Base-by-base conservation (phyloP, 768 basidiomycete genomes). In the Leccinum rimulosum region DNA sequence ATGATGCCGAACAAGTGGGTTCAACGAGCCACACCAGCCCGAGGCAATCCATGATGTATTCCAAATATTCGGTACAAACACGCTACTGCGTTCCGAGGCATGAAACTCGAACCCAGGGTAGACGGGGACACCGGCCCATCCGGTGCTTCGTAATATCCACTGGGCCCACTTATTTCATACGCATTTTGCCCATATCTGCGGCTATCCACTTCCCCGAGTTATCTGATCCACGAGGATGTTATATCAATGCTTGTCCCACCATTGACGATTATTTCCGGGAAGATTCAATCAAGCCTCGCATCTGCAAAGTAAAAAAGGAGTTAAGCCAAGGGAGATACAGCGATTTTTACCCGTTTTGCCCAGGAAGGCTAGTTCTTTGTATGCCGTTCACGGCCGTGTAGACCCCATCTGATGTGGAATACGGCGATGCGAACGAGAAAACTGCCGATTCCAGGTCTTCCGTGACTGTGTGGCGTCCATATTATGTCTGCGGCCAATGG, bases 241-340 rank as follows among this genome's bases (percentile, higher is more conserved):
- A 48, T 68, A 68, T 47, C 63, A n/a, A 9, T 43, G n/a, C 4
- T 43, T 10, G n/a, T 72, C 22, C 73, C 73, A 28, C 59, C 64
- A 17, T 66, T 59, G 49, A 79, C 64, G 64, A 68, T 68, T n/a
- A 68, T 69, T 17, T 70, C 73, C 60, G 66, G 75, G 73, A 55
- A 73, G 75, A 50, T 71, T 75, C 43, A 64, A 71, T 45, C 59
- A 52, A 58, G 77, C 69, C 43, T 70, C 64, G 58, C 63, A 49
- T 12, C 78, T 4, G 40, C 9, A 74, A 57, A 78, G 68, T 38
- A 74, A 64, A n/a, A 48, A 43, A 48, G 47, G 25, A 25, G 22
- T 25, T 22, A 31, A 27, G 80, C 78, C 4, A 82, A 43, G 83
- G 1, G 86, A 86, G 48, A 88, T 76, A 64, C 82, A 85, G 40